Evolutionary conservation across 768 basidiomycete genomes (phyloP).

Genomic region (Termitomyces sp.): DNA sequence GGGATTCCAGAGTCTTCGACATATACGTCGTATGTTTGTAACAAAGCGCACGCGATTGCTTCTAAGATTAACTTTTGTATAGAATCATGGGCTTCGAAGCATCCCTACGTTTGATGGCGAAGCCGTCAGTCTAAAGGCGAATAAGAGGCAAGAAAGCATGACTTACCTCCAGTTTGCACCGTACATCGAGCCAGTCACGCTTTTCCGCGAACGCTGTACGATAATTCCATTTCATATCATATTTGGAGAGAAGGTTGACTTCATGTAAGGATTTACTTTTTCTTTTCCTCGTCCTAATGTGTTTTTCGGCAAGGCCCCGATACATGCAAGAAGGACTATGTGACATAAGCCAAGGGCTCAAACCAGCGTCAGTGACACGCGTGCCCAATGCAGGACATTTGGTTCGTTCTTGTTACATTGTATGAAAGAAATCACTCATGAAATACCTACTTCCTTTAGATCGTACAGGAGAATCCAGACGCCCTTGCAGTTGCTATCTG

Average conservation of each 20-base stretch:
- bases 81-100: conserved; percentile 14
- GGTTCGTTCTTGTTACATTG: conserved; percentile 13
- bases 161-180: conserved; percentile 14
- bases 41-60: background rate
- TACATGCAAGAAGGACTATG: conserved; percentile 22
- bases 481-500: conserved; percentile 21
- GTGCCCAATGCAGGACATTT: conserved; percentile 23
- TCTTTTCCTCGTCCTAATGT: background rate
- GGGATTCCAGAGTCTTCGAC: conserved; percentile 24
- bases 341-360: conserved; percentile 17
- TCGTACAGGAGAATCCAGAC: conserved; percentile 26
- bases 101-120: conserved; percentile 3
- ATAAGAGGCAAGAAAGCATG: conserved; percentile 14
- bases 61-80: background rate
- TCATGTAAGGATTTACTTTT: conserved; percentile 12
- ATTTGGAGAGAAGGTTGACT: conserved; percentile 15
- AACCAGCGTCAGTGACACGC: conserved; percentile 20
- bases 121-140: conserved; percentile 6
- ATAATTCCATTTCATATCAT: conserved; percentile 16
- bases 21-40: conserved; percentile 21
- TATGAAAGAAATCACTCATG: background rate
- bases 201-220: conserved; percentile 10
- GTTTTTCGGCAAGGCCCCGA: conserved; percentile 13
- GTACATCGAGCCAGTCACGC: conserved; percentile 13
- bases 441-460: conserved; percentile 7